These are phyloP conservation scores for Penicillium subrubescens DNA, from an alignment of 495 filamentous ascomycete genomes.

Conservation along the genomic window DNA sequence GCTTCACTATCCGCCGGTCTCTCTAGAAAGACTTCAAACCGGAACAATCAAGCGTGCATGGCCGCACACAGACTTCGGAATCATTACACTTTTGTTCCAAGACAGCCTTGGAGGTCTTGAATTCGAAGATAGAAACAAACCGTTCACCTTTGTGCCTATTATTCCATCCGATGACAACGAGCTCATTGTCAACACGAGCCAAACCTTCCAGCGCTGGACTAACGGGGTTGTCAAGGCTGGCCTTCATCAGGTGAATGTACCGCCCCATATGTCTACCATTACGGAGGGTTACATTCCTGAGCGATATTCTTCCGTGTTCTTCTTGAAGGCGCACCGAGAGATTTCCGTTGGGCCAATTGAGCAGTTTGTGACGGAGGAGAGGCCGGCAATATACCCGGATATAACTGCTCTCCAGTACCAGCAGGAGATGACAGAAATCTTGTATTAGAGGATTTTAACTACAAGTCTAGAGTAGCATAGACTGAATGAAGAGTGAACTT, in stretches of 20 bases:
- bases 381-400: conserved; percentile 6
- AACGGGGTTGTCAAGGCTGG: conserved; percentile 45
- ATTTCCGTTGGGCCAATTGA: conserved; percentile 10
- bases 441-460: background rate
- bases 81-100: conserved; percentile 42
- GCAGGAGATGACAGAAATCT: background rate
- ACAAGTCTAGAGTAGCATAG: background rate
- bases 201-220: conserved; percentile 22
- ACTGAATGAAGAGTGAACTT: background rate
- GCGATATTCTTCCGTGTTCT: conserved; percentile 7
- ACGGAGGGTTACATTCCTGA: conserved; percentile 6
- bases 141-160: conserved; percentile 12
- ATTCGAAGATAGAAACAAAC: conserved; percentile 27
- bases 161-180: conserved; percentile 29
- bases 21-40: conserved; percentile 6
- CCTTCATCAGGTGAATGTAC: conserved; percentile 42
- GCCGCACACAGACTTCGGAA: conserved; percentile 43
- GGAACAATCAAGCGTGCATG: conserved; percentile 23
- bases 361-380: conserved; percentile 7
- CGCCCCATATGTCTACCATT: background rate
- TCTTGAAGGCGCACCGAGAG: conserved; percentile 13
- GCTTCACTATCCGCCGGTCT: conserved; percentile 12
- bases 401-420: conserved; percentile 16
- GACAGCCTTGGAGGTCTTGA: conserved; percentile 39
- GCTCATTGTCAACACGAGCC: conserved; percentile 41